These are phyloP conservation scores for Eleusine indica DNA, from an alignment of 176 grass and related monocot species.

Conservation along the genomic window DNA sequence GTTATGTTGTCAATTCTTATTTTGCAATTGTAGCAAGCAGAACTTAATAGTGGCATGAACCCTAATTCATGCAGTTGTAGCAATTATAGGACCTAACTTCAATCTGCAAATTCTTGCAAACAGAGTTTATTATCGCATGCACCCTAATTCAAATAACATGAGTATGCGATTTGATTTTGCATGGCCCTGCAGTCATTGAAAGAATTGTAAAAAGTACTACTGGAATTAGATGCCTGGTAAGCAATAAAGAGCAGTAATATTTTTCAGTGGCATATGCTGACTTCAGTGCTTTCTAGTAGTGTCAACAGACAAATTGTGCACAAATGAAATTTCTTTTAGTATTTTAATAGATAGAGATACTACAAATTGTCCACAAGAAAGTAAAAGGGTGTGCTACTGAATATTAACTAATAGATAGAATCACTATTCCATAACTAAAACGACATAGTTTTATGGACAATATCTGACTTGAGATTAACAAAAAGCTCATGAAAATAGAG, in stretches of 20 bases:
- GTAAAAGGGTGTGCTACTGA: not conserved
- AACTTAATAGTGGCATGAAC: not conserved
- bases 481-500: conserved; percentile 1
- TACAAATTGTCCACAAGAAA: not conserved
- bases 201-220: not conserved
- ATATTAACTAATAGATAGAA: conserved; percentile 6
- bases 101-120: not conserved
- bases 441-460: not conserved
- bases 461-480: not conserved
- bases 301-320: not conserved
- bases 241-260: not conserved
- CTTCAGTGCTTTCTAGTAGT: not conserved
- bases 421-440: conserved; percentile 14
- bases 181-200: not conserved
- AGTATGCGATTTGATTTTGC: not conserved
- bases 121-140: not conserved
- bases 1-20: not conserved
- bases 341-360: not conserved
- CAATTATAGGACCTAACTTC: conserved; percentile 1
- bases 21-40: not conserved
- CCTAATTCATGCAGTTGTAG: not conserved
- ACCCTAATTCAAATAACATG: conserved; percentile 27
- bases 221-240: not conserved
- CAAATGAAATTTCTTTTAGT: conserved; percentile 5
- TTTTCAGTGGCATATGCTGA: conserved; percentile 5